Conservation (phyloP, 2,329 filamentous ascomycete species). For the Calonectria pauciramosa region DNA sequence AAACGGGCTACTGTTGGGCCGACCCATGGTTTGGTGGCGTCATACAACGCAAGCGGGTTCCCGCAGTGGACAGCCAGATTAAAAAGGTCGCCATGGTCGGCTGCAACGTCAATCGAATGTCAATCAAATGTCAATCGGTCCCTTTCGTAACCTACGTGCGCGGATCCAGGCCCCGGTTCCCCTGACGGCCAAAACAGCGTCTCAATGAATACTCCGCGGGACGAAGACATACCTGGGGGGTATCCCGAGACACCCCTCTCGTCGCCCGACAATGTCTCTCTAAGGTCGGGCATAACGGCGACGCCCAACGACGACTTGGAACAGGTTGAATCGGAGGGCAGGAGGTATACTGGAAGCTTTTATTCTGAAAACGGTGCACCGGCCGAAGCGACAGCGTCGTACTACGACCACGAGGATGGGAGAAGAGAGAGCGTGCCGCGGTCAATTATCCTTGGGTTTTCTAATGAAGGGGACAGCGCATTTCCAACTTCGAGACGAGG, state of each 20-base stretch:
- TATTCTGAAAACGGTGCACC: not conserved
- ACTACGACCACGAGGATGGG: not conserved
- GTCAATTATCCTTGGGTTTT: slow-evolving; percentile 7
- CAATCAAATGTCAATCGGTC: not conserved
- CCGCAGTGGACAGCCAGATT: not conserved
- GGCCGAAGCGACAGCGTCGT: not conserved
- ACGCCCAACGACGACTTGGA: not conserved
- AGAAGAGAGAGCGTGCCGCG: not conserved
- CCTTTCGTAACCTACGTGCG: not conserved
- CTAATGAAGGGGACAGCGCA: not conserved
- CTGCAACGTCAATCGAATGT: not conserved
- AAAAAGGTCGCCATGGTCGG: not conserved
- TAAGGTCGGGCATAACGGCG: slow-evolving; percentile 5
- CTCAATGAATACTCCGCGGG: slow-evolving; percentile 41
- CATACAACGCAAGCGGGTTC: not conserved
- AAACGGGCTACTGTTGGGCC: not conserved
- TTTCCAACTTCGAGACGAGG: not conserved
- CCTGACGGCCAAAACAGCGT: not conserved
- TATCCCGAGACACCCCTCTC: slow-evolving; percentile 42
- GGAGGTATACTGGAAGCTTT: not conserved
- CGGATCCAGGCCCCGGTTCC: not conserved
- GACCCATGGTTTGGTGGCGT: not conserved
- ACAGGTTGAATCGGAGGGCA: not conserved
- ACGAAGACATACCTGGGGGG: slow-evolving; percentile 45
- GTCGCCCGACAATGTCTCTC: slow-evolving; percentile 25